These are phyloP conservation scores for Scheffersomyces stambukii DNA, from an alignment of 1,139 yeast genomes.

Conservation along the genomic window DNA sequence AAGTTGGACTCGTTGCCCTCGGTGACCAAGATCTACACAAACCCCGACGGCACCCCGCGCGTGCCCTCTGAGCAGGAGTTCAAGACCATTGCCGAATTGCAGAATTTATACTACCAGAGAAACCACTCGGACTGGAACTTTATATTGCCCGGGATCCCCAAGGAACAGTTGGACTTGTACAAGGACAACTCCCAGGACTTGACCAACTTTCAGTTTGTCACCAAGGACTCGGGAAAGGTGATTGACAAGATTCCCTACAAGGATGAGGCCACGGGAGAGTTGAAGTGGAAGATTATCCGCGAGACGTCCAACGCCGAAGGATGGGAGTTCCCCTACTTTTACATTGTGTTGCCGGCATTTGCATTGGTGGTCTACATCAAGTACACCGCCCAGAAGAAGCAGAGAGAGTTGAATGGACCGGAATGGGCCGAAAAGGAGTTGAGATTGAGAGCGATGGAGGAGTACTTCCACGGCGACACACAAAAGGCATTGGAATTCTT, in stretches of 20 bases:
- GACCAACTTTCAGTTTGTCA: slow-evolving; percentile 54
- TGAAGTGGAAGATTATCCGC: slow-evolving; percentile 75
- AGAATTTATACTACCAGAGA: slow-evolving; percentile 56
- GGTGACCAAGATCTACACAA: slow-evolving; percentile 60
- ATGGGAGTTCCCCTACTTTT: slow-evolving; percentile 76
- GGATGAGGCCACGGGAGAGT: slow-evolving; percentile 73
- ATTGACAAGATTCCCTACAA: slow-evolving; percentile 83
- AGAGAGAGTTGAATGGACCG: slow-evolving; percentile 44
- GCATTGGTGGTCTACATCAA: slow-evolving; percentile 41
- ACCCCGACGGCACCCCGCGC: slow-evolving; percentile 75
- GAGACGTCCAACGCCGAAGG: slow-evolving; percentile 76
- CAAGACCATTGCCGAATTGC: slow-evolving; percentile 70
- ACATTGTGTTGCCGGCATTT: slow-evolving; percentile 64
- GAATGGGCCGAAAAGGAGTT: slow-evolving; percentile 88
- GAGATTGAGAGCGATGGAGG: slow-evolving; percentile 73
- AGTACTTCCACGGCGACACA: slow-evolving; percentile 55
- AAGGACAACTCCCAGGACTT: slow-evolving; percentile 64
- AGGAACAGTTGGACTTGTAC: slow-evolving; percentile 56
- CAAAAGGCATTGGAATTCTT: slow-evolving; percentile 56
- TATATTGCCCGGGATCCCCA: slow-evolving; percentile 49
- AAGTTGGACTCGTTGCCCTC: slow-evolving; percentile 49
- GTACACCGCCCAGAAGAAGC: slow-evolving; percentile 43
- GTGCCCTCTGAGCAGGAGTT: slow-evolving; percentile 70
- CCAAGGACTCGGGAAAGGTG: slow-evolving; percentile 61
- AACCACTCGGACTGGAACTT: slow-evolving; percentile 61